A percentile compares a stretch with the other conserved stretches of the same genome.
phyloP scores from a whole-genome alignment of 2,329 filamentous ascomycete genomes.

The Curvularia sp. region DNA sequence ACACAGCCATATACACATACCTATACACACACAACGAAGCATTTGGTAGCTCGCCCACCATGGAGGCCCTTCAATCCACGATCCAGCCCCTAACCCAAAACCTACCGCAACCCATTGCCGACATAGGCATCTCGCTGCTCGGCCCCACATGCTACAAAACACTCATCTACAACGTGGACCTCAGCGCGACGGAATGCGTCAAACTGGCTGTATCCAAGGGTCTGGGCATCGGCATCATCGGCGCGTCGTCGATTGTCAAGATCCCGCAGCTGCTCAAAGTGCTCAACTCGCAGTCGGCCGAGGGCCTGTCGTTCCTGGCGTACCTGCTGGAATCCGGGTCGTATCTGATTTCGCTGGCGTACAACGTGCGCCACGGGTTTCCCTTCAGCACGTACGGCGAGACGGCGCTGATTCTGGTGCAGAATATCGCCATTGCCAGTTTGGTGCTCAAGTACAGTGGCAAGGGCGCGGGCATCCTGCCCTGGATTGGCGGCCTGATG shows the following conservation, averaged over 20 bases:
- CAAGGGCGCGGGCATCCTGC: constrained; percentile 70
- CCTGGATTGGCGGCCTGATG: constrained; percentile 80
- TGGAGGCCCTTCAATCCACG: constrained; percentile 55
- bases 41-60: constrained; percentile 30
- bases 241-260: constrained; percentile 89
- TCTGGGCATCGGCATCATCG: constrained; percentile 92
- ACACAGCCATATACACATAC: background rate
- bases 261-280: constrained; percentile 97
- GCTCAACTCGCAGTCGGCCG: constrained; percentile 77
- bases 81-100: constrained; percentile 50
- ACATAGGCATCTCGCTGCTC: constrained; percentile 64
- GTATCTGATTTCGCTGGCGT: constrained; percentile 88
- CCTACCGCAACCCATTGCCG: constrained; percentile 50
- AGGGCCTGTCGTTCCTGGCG: constrained; percentile 85
- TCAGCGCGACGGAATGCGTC: constrained; percentile 77
- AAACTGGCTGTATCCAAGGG: constrained; percentile 92
- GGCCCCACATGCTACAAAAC: constrained; percentile 84
- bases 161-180: constrained; percentile 84
- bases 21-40: background rate
- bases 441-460: constrained; percentile 86
- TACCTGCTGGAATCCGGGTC: constrained; percentile 91
- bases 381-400: constrained; percentile 98
- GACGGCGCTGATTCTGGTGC: constrained; percentile 86
- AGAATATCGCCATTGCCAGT: constrained; percentile 89
- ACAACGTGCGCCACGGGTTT: constrained; percentile 89